phyloP scores from a whole-genome alignment of 2,329 filamentous ascomycete species.

The Curvularia verruculosa region DNA sequence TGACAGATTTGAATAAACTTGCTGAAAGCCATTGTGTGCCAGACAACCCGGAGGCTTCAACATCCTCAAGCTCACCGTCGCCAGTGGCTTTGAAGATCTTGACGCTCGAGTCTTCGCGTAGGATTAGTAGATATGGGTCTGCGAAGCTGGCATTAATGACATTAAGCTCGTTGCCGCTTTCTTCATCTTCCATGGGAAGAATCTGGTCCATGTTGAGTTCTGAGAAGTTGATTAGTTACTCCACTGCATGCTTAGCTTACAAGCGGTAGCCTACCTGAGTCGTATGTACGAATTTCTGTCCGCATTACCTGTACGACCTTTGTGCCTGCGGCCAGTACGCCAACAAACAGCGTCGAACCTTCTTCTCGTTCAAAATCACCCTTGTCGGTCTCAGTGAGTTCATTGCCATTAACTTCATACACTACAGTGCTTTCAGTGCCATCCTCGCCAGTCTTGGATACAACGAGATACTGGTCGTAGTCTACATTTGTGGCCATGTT shows the following conservation, averaged over 20 bases:
- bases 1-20: slow-evolving; percentile 76
- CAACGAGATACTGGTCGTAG: slow-evolving; percentile 81
- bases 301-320: slow-evolving; percentile 87
- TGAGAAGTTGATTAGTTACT: slow-evolving; percentile 39
- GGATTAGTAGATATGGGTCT: slow-evolving; percentile 82
- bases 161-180: slow-evolving; percentile 78
- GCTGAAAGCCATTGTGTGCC: slow-evolving; percentile 80
- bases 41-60: slow-evolving; percentile 67
- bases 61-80: slow-evolving; percentile 83
- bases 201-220: slow-evolving; percentile 90
- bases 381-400: slow-evolving; percentile 75
- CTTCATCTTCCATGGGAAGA: slow-evolving; percentile 82
- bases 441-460: slow-evolving; percentile 70
- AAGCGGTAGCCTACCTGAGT: slow-evolving; percentile 68
- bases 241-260: not conserved
- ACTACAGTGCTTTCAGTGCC: slow-evolving; percentile 79
- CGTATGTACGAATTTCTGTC: slow-evolving; percentile 87
- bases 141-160: slow-evolving; percentile 82
- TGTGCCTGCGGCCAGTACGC: slow-evolving; percentile 78
- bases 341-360: slow-evolving; percentile 84
- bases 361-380: slow-evolving; percentile 93
- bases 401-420: slow-evolving; percentile 74
- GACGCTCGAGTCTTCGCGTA: slow-evolving; percentile 82
- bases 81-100: slow-evolving; percentile 80
- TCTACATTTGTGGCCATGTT: slow-evolving; percentile 59